Conservation (phyloP, 495 filamentous ascomycete species). For the Xylaria palmicola region DNA sequence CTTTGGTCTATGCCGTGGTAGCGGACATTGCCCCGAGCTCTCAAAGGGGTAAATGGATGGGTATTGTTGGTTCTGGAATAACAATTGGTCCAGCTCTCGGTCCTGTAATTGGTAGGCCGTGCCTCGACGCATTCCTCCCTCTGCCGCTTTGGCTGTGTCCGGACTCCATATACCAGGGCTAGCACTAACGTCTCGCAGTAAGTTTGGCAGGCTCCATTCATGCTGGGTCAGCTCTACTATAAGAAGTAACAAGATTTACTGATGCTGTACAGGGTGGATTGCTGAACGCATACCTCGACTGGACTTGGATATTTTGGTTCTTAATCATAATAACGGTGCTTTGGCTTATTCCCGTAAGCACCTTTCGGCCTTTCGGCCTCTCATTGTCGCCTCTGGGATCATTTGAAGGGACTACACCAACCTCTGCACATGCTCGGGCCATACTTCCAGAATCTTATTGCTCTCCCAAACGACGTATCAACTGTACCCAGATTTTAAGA, state of each 20-base stretch:
- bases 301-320: constrained; percentile 76
- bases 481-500: neutral
- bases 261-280: constrained; percentile 3
- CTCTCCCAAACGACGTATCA: neutral
- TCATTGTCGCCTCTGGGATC: too few relatives aligned
- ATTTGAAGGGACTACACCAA: too few relatives aligned
- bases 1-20: constrained; percentile 59
- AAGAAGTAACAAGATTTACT: neutral
- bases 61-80: constrained; percentile 49
- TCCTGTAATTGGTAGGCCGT: constrained; percentile 51
- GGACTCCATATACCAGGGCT: neutral
- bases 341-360: constrained; percentile 44
- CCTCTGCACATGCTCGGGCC: too few relatives aligned
- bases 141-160: neutral
- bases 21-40: constrained; percentile 59
- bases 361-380: too few relatives aligned
- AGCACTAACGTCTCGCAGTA: constrained; percentile 4
- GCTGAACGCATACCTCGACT: constrained; percentile 48
- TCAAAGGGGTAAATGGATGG: constrained; percentile 63
- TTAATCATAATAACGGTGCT: constrained; percentile 57
- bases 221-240: neutral
- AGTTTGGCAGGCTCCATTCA: neutral
- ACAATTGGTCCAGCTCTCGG: constrained; percentile 57
- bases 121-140: neutral
- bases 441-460: too few relatives aligned